Base-by-base conservation (phyloP, 1,139 yeast genomes). In the Protomyces arabidopsidicola region DNA sequence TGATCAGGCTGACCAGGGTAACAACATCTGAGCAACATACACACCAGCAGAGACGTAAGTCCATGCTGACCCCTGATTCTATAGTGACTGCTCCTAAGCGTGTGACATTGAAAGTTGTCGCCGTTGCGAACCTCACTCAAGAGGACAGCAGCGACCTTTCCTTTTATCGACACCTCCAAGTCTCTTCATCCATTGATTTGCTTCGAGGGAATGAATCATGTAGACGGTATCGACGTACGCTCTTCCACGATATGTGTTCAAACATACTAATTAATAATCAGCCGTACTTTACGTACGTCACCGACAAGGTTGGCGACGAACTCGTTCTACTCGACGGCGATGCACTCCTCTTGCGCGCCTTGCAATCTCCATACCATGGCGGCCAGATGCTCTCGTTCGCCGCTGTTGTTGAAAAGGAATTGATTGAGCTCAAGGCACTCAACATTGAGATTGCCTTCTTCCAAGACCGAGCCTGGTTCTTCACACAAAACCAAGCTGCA, bases 281-380 rank as follows among this genome's bases (percentile, higher is more conserved):
- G 48, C 48, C 48, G 48, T 42, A 42, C 48, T 42, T 42, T 16
- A 42, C 48, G 48, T 42, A 58, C 45, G 53, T 58, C 27, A 58
- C 56, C 22, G 62, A 58, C 34, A 45, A 55, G 45, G 53, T 58
- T 24, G 62, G 62, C 12, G 62, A 58, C 52, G 62, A 58, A 34
- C 56, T 58, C 16, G 64, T 63, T 14, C 52, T 57, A 20, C 36
- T 63, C 31, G 65, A 63, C 18, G 65, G 65, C 27, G 65, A 63
- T 48, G 61, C 65, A 9, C 52, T 63, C 14, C 48, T 63, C 16
- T 36, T 52, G 52, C 65, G 54, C 20, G 50, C 57, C 34, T 53
- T 63, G 10, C 58, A 50, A 48, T 52, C 58, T 12, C 51, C 45
- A 16, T 36, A 58, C 27, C 53, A 53, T 35, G 65, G 48, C 20